Base-by-base conservation (phyloP, 2,329 filamentous ascomycete species). In the Podosphaera xanthii region DNA sequence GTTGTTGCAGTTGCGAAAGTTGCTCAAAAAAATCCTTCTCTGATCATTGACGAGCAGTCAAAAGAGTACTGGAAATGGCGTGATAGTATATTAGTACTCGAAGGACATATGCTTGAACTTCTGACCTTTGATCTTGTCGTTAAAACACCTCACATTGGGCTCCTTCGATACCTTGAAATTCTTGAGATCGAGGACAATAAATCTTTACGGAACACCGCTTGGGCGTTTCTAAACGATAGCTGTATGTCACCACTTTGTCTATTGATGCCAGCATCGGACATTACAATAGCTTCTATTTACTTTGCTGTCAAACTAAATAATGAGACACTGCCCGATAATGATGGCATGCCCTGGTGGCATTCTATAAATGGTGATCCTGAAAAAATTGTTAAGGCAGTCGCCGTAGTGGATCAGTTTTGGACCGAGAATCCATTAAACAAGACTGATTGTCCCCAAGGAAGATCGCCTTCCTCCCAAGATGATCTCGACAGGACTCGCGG, bases 21-120 rank as follows among this genome's bases (percentile, higher is more conserved):
- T 30, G 92, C 91, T 35, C 89, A 96, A 71, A 97, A 98, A 73
- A 91, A 97, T 65, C 77, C 87, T 1, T 86, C 88, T 66, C 79
- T 96, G 61, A 76, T 91, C 59, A 87, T 97, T 58, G 92, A 98
- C 69, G 92, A 97, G 71, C 90, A 97, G 71, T 94, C 86, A 65
- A 97, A 96, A 68, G 92, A 98, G 69, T 98, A 92, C 70, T 98
- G 92, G 92, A 82, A 86, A 67, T 98, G 92, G 92, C 81, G 89
- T 62, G 92, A 98, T 69, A 92, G 85, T 60, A 94, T 98, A 60
- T 75, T 97, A 12, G 84, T 86, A 64, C 88, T 94, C 68, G 92
- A 98, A 72, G 92, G 97, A 69, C 75, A 91, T 50, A 85, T 98
- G 74, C 78, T 98, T 14, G 92, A 97, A 70, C 82, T 82, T 53